Evolutionary conservation across 148 eudicot species (phyloP), one percentile per base, ranked within the genome.

Genomic region (Polygonum aviculare): DNA sequence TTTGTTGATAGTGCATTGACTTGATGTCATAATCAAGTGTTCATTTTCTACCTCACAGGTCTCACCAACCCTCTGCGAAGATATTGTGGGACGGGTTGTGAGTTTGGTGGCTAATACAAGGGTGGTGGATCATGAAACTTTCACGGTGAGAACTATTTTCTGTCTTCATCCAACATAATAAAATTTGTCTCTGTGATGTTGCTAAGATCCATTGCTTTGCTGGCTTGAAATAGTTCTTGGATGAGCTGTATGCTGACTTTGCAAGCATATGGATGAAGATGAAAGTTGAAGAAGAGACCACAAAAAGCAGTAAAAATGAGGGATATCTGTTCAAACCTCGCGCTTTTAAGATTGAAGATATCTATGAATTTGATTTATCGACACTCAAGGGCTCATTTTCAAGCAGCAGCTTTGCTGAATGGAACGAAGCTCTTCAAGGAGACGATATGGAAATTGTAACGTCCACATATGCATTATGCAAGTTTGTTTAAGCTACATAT

Each of bases 291-390:
- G 87, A 80, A 33, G 88, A 85, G 75, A 75, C 84, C 62, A 86
- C 77, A 54, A 90, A 85, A 81, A 93, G 88, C 11, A 71, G 74
- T 78, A 86, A 85, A 70, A 83, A 84, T 77, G 96, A 87, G 76
- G 85, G 82, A 76, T 96, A 86, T 89, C 88, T 88, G 86, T 96
- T 96, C 78, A 91, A 83, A 81, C 90, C 99, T 39, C 97, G 97
- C 69, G 90, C 87, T 69, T 91, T 93, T 78, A 80, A 87, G 78
- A 84, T 96, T 18, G 90, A 89, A 54, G 84, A 81, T 78, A 87
- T 90, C 14, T 87, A 87, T 80, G 93, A 91, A 57, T 52, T 91
- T 79, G 94, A 93, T 75, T 72, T 89, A 71, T 88, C 99, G 39
- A 74, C 85, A 71, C 85, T 87, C 1, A 77, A 83, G 50, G 80